phyloP scores from a whole-genome alignment of 768 basidiomycete genomes.

The Tephrocybe sp. region DNA sequence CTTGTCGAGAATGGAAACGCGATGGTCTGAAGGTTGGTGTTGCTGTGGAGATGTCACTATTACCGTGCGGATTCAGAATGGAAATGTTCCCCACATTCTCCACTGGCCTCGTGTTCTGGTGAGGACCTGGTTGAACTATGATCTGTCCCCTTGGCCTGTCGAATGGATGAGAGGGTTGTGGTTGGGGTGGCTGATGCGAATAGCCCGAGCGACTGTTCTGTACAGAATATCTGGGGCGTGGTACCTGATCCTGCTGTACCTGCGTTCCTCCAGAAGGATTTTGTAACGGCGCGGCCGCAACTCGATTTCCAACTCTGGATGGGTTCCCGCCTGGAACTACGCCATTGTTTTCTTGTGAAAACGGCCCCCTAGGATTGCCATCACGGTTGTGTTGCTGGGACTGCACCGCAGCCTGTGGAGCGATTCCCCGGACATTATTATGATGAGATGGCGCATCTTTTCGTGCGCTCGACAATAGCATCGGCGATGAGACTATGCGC shows the following conservation, averaged over 20 bases:
- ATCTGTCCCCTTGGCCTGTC: background rate
- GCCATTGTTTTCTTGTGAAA: background rate
- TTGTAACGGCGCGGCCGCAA: background rate
- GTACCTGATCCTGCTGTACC: background rate
- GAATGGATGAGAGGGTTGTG: background rate
- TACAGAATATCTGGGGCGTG: background rate
- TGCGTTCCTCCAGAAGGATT: background rate
- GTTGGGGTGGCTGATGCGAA: background rate
- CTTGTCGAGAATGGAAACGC: conserved; percentile 17
- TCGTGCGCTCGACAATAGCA: conserved; percentile 30
- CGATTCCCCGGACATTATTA: conserved; percentile 6
- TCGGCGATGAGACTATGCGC: conserved; percentile 36
- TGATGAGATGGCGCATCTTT: conserved; percentile 19
- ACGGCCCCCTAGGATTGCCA: background rate
- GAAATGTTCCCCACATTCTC: background rate
- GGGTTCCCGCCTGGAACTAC: background rate
- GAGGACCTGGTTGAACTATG: background rate
- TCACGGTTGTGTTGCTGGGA: conserved; percentile 11
- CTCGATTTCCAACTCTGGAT: background rate
- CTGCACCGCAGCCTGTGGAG: conserved; percentile 10
- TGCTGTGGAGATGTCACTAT: background rate
- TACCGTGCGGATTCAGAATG: background rate
- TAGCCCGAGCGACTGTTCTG: background rate
- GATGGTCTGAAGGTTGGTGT: conserved; percentile 7
- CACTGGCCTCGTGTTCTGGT: background rate